A percentile compares a stretch with the other conserved stretches of the same genome.
Conservation (phyloP, 2,329 filamentous ascomycete genomes). For the Dactylellina drechsleri region DNA sequence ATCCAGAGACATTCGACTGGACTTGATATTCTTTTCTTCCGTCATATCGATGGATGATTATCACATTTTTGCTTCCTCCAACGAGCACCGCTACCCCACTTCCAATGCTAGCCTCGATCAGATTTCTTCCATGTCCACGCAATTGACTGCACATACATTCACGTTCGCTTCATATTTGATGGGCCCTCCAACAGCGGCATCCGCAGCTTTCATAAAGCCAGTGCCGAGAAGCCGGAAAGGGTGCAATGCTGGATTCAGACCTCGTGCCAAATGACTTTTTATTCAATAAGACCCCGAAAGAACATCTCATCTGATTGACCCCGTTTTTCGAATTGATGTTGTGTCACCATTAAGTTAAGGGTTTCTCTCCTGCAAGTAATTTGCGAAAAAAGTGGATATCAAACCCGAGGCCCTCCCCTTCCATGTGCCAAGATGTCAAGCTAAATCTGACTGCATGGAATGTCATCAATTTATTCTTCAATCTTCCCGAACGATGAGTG, state of each 20-base stretch:
- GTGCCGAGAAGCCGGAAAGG: background rate
- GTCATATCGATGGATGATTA: background rate
- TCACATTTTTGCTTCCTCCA: background rate
- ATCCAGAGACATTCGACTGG: background rate
- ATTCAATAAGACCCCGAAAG: constrained; percentile 3
- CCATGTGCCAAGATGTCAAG: constrained; percentile 21
- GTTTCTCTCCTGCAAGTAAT: constrained; percentile 27
- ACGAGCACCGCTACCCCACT: no score
- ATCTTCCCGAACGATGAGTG: background rate
- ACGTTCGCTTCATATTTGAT: background rate
- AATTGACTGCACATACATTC: background rate
- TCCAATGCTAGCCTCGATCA: no score
- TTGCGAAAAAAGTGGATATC: background rate
- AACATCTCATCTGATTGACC: background rate
- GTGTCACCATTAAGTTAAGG: constrained; percentile 25
- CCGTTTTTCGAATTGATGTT: constrained; percentile 27
- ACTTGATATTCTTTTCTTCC: no score
- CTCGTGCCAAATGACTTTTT: constrained; percentile 25
- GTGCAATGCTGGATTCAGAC: constrained; percentile 10
- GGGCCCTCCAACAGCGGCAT: constrained; percentile 13
- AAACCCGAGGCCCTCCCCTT: background rate
- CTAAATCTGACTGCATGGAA: constrained; percentile 24
- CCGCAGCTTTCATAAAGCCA: constrained; percentile 20
- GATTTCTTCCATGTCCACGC: no score
- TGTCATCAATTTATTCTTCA: constrained; percentile 6